phyloP scores from a whole-genome alignment of 75 land plant genomes.

The Cupressus sempervirens region DNA sequence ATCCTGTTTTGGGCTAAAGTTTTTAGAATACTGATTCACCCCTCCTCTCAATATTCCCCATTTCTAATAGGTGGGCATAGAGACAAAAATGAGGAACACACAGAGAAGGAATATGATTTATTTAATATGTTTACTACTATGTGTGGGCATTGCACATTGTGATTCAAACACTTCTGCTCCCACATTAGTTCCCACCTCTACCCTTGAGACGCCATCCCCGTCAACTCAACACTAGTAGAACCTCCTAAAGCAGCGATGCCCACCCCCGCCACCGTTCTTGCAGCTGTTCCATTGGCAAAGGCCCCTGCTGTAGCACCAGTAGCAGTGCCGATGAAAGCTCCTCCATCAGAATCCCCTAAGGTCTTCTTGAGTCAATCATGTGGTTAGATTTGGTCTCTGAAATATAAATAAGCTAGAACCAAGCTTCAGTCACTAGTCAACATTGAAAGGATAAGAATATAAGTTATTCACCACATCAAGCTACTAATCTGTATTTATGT shows the following conservation, averaged over 20 bases:
- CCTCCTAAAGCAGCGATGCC: background rate
- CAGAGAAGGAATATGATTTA: background rate
- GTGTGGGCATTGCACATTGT: background rate
- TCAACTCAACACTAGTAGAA: background rate
- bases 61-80: too few species aligned
- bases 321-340: background rate
- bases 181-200: background rate
- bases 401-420: too few species aligned
- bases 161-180: background rate
- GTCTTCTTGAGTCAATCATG: too few species aligned
- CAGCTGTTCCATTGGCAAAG: background rate
- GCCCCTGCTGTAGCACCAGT: background rate
- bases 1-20: too few species aligned
- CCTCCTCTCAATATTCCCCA: too few species aligned
- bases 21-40: too few species aligned
- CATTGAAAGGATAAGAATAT: too few species aligned
- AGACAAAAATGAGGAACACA: background rate
- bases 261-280: too few species aligned
- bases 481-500: too few species aligned
- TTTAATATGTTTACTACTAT: background rate
- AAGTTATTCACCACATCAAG: too few species aligned
- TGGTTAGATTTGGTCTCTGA: too few species aligned
- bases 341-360: background rate
- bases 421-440: too few species aligned
- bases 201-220: background rate